A percentile compares a stretch with the other conserved stretches of the same genome.
phyloP scores from a whole-genome alignment of 108 stramenopile genomes.

The Stephanodiscus minutulus region DNA sequence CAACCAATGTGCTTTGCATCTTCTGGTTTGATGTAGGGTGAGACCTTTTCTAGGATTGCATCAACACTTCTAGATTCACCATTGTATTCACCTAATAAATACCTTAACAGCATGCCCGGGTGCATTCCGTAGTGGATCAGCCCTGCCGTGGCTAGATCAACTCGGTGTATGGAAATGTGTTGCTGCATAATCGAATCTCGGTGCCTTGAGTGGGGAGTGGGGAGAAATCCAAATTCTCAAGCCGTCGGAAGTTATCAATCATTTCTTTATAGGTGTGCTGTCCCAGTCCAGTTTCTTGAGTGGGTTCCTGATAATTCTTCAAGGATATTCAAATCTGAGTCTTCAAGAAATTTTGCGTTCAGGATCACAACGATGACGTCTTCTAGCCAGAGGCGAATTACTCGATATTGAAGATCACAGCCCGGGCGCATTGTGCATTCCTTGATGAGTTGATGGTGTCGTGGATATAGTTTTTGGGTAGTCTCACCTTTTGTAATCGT shows the following conservation, averaged over 20 bases:
- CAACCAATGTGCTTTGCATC: constrained; percentile 10
- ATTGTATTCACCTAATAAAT: constrained; percentile 2
- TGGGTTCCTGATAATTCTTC: too few relatives aligned
- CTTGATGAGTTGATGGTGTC: neutral
- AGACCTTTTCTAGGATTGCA: neutral
- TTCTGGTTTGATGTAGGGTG: neutral
- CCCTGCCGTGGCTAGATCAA: neutral
- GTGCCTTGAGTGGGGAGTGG: neutral
- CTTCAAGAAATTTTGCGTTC: neutral
- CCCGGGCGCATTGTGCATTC: neutral
- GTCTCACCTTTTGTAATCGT: neutral
- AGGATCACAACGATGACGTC: neutral
- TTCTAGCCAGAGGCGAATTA: neutral
- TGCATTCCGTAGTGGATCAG: constrained; percentile 9
- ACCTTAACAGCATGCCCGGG: neutral
- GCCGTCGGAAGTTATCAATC: neutral
- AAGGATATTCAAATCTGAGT: neutral
- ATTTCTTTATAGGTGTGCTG: neutral
- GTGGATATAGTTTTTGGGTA: neutral
- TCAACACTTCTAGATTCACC: neutral
- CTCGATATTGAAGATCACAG: neutral
- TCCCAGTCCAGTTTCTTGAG: too few relatives aligned
- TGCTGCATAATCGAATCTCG: neutral
- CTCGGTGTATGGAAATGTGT: neutral
- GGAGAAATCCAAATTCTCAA: neutral